A percentile compares a stretch with the other conserved stretches of the same genome.
Evolutionary conservation across 2,329 filamentous ascomycete genomes (phyloP).

Genomic region (Furcasterigmium sp.): DNA sequence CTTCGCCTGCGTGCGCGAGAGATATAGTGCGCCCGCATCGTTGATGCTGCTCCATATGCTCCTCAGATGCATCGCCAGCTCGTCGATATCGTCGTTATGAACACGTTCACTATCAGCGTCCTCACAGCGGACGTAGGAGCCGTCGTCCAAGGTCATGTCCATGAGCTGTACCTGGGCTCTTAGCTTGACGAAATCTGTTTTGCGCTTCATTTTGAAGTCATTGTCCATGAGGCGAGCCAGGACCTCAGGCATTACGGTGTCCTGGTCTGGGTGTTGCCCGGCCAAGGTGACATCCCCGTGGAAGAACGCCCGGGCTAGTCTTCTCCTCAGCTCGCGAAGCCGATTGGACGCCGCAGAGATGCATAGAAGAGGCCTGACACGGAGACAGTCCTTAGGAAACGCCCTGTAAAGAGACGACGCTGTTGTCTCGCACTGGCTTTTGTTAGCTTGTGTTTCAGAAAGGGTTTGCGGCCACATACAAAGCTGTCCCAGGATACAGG

Average conservation of each 20-base stretch:
- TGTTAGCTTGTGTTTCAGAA: constrained; percentile 9
- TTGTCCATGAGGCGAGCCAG: constrained; percentile 38
- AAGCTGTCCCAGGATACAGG: constrained; percentile 29
- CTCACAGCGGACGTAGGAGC: constrained; percentile 21
- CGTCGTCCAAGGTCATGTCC: constrained; percentile 70
- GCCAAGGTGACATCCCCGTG: constrained; percentile 43
- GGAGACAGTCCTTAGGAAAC: constrained; percentile 44
- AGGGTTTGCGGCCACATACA: constrained; percentile 24
- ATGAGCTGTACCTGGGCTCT: constrained; percentile 62
- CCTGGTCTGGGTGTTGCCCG: constrained; percentile 31
- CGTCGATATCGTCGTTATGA: constrained; percentile 71
- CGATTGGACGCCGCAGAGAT: constrained; percentile 48
- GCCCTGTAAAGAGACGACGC: constrained; percentile 39
- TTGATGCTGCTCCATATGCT: constrained; percentile 58
- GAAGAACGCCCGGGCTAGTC: constrained; percentile 61
- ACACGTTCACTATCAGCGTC: constrained; percentile 24
- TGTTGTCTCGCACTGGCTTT: constrained; percentile 41
- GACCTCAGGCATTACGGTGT: constrained; percentile 36
- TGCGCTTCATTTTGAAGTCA: constrained; percentile 45
- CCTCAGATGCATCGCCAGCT: constrained; percentile 55
- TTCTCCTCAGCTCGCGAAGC: constrained; percentile 57
- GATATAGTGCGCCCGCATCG: constrained; percentile 67
- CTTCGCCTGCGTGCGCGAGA: constrained; percentile 73
- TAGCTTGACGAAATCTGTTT: constrained; percentile 66
- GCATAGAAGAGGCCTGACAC: constrained; percentile 51